Percentiles rank a stretch among this genome's conserved stretches.
phyloP scores from a whole-genome alignment of 2,329 filamentous ascomycete species.

The Blastomyces percursus region DNA sequence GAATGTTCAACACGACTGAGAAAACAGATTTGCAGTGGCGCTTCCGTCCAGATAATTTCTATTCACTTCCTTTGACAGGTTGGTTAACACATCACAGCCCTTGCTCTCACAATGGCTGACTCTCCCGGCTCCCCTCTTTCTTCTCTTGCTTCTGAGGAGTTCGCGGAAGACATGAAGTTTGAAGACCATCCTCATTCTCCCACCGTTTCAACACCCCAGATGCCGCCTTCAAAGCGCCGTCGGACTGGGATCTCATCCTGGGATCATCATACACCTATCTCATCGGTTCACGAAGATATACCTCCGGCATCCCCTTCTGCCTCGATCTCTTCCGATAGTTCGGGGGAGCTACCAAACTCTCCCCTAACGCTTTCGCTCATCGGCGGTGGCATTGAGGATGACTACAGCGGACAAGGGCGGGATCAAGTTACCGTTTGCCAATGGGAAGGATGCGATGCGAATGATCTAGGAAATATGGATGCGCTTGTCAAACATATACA shows the following conservation, averaged over 20 bases:
- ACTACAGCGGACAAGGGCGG: conserved; percentile 59
- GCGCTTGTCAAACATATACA: conserved; percentile 73
- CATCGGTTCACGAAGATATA: conserved; percentile 32
- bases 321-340: conserved; percentile 82
- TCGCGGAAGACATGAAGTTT: conserved; percentile 48
- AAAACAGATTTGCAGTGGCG: background rate
- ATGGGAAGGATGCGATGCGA: conserved; percentile 63
- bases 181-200: conserved; percentile 39
- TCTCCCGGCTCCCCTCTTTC: conserved; percentile 55
- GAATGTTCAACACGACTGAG: background rate
- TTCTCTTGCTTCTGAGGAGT: conserved; percentile 52
- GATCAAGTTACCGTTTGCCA: conserved; percentile 69
- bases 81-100: background rate
- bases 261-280: conserved; percentile 42
- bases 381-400: conserved; percentile 37
- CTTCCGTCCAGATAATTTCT: background rate
- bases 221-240: conserved; percentile 40
- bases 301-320: conserved; percentile 43
- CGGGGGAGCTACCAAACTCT: conserved; percentile 68
- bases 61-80: background rate
- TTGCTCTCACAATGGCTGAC: conserved; percentile 35
- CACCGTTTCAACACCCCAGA: conserved; percentile 21
- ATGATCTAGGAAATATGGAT: conserved; percentile 71
- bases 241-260: conserved; percentile 36
- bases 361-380: conserved; percentile 42